Percentiles rank a stretch among this genome's conserved stretches.
These are phyloP conservation scores for Sodiomyces alkalinus DNA, from an alignment of 2,329 filamentous ascomycete species.

Conservation along the genomic window DNA sequence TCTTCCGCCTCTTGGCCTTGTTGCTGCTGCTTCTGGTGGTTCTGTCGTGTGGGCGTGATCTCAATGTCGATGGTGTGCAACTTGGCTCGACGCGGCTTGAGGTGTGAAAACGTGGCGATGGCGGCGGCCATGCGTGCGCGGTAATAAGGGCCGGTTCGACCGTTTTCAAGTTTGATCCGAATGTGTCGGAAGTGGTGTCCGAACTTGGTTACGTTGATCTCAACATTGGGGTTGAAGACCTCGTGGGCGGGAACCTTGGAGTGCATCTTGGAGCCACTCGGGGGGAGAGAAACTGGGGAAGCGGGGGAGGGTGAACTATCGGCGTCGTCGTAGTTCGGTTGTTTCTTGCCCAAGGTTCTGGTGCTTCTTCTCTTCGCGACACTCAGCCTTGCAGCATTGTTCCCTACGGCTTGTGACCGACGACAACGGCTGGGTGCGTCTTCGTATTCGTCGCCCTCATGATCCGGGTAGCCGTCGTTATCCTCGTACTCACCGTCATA, in stretches of 20 bases:
- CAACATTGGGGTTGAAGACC: conserved; percentile 14
- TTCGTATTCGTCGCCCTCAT: conserved; percentile 1
- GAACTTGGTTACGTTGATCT: conserved; percentile 21
- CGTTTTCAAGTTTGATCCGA: conserved; percentile 25
- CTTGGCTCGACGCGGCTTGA: conserved; percentile 7
- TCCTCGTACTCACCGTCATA: conserved; percentile 8
- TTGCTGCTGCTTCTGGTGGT: too few relatives aligned
- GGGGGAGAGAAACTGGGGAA: not conserved
- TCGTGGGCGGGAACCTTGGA: conserved; percentile 2
- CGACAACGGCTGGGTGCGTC: too few relatives aligned
- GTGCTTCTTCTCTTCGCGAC: too few relatives aligned
- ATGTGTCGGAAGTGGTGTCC: conserved; percentile 24
- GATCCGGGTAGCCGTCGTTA: conserved; percentile 1
- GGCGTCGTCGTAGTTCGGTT: too few relatives aligned
- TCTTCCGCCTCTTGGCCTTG: not conserved
- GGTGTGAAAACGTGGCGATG: conserved; percentile 18
- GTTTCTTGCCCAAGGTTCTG: too few relatives aligned
- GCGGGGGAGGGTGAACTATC: not conserved
- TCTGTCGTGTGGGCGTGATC: conserved; percentile 17
- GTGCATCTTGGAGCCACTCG: not conserved
- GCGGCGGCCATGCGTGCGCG: conserved; percentile 17
- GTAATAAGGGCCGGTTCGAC: conserved; percentile 16
- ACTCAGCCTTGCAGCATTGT: too few relatives aligned
- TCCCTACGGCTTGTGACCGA: too few relatives aligned
- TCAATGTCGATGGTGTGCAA: conserved; percentile 28